Percentiles rank a stretch among this genome's conserved stretches.
Evolutionary conservation across 1,284 basidiomycete genomes (phyloP).

Genomic region (Puccinia triticina): DNA sequence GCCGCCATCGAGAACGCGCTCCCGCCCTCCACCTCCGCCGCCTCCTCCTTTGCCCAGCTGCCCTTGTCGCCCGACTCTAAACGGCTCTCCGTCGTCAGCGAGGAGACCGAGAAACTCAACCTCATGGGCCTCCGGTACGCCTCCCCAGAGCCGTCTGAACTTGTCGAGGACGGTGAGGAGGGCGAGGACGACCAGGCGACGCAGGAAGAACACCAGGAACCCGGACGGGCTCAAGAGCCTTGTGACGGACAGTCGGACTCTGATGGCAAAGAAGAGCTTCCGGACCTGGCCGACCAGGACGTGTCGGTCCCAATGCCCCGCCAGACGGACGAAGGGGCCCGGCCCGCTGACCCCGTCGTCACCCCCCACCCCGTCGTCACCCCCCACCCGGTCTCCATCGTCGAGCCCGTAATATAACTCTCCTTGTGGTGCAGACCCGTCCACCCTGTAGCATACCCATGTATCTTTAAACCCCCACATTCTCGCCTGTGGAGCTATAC

Average conservation of each 20-base stretch:
- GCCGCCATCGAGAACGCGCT: constrained; percentile 7
- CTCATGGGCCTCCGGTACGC: neutral
- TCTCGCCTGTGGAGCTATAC: no score
- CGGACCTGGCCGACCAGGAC: neutral
- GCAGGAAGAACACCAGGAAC: no score
- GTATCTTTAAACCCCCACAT: neutral
- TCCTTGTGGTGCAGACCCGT: neutral
- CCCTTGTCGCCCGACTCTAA: neutral
- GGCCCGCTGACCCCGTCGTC: neutral
- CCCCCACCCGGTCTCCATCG: neutral
- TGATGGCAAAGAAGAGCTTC: neutral
- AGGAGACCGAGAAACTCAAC: constrained; percentile 11
- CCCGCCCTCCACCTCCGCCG: neutral
- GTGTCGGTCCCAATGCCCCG: no score
- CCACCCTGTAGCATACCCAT: neutral
- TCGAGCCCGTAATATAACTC: neutral
- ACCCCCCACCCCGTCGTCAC: no score
- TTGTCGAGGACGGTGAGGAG: neutral
- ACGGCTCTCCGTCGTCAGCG: constrained; percentile 10
- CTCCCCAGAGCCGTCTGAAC: neutral
- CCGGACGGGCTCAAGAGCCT: no score
- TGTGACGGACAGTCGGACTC: no score
- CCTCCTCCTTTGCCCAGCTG: no score
- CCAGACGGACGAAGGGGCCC: neutral
- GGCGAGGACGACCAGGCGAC: neutral